phyloP scores from a whole-genome alignment of 169 alveolate species.

The Plasmodium cynomolgi region DNA sequence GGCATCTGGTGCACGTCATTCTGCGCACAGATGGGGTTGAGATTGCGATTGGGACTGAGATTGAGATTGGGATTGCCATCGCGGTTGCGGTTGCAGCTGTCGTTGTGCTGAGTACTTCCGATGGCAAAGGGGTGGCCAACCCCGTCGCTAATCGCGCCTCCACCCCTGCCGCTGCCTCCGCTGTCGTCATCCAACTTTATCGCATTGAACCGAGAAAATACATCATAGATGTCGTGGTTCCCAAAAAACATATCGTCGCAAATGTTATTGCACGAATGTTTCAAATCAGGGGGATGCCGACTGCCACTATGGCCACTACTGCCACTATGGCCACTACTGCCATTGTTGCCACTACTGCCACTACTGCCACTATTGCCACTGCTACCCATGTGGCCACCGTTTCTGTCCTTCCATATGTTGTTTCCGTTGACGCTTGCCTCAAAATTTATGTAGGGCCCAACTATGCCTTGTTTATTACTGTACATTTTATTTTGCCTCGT shows the following conservation, averaged over 20 bases:
- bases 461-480: background rate
- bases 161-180: background rate
- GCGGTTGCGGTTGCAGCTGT: background rate
- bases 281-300: background rate
- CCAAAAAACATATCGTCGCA: constrained; percentile 67
- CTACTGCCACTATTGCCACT: background rate
- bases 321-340: background rate
- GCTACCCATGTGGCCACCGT: background rate
- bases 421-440: background rate
- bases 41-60: background rate
- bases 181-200: background rate
- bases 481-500: background rate
- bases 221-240: constrained; percentile 44
- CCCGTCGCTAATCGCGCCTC: background rate
- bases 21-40: background rate
- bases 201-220: constrained; percentile 36
- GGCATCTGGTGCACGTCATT: background rate
- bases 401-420: background rate
- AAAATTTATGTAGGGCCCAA: background rate
- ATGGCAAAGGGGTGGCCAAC: background rate
- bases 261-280: constrained; percentile 30
- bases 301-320: background rate
- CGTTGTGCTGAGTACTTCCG: background rate
- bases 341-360: background rate
- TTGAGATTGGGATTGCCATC: background rate